Percentiles rank a stretch among this genome's conserved stretches.
phyloP scores from a whole-genome alignment of 202 grass and related monocot species.

The Bolboschoenoplectus hybrid region DNA sequence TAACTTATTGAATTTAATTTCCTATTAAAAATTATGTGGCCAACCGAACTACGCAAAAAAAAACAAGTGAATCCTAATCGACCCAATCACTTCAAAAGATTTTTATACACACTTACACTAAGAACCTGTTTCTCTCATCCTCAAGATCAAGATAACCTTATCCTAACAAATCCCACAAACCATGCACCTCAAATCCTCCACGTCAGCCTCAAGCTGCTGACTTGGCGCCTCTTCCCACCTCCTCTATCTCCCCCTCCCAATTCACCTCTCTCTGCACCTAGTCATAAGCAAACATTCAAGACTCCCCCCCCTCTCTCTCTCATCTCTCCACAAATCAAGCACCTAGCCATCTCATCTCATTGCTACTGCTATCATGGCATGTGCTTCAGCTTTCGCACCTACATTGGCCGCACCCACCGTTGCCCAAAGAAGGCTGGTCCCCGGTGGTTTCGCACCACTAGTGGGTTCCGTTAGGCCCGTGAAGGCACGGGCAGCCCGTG shows the following conservation, averaged over 20 bases:
- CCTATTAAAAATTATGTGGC: background rate
- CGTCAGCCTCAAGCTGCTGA: constrained; percentile 33
- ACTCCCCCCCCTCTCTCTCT: background rate
- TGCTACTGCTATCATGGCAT: constrained; percentile 25
- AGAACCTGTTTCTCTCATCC: constrained; percentile 32
- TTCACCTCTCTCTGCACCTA: constrained; percentile 28
- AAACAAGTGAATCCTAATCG: constrained; percentile 21
- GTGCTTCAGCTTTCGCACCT: constrained; percentile 42
- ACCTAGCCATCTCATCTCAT: constrained; percentile 13
- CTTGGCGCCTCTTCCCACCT: constrained; percentile 27
- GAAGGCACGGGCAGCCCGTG: constrained; percentile 34
- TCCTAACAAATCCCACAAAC: constrained; percentile 31
- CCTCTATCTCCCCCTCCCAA: constrained; percentile 24
- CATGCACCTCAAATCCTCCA: constrained; percentile 33
- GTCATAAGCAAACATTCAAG: constrained; percentile 33
- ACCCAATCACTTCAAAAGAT: constrained; percentile 32
- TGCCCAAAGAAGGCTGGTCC: background rate
- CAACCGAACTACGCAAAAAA: constrained; percentile 16
- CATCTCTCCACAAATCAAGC: constrained; percentile 11
- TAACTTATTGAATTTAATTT: background rate
- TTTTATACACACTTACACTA: background rate
- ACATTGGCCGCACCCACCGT: constrained; percentile 44
- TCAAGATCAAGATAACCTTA: constrained; percentile 44
- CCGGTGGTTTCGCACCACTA: constrained; percentile 47
- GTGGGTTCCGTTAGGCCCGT: constrained; percentile 30